Base-by-base conservation (phyloP, 768 basidiomycete genomes). In the Polyporus arcularius region DNA sequence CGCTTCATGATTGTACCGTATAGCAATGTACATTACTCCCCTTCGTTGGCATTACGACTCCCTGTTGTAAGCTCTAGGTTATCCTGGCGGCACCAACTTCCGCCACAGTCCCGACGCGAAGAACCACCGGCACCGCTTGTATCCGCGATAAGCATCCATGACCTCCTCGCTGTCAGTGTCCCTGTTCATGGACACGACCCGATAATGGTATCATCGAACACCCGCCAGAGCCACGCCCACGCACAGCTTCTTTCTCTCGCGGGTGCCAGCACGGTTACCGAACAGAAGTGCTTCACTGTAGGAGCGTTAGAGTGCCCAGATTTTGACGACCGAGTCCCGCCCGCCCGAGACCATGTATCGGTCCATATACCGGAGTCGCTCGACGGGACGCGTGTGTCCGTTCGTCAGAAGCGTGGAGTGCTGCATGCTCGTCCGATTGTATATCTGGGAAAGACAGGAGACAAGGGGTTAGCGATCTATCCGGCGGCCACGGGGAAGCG, bases 361-460 rank as follows among this genome's bases (percentile, higher is more conserved):
- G 74, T 98, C 97, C 88, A 97, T 96, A 76, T 96, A 98, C 50
- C 97, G 85, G 63, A 98, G 78, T 65, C 83, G 84, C 75, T 95
- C 92, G 31, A 88, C 89, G 0, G 96, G 96, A 62, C 85, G 86
- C 16, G 84, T 91, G 73, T 99, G 97, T n/a, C 97, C 97, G 71
- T 98, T 98, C 5, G 90, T 93, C 46, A 82, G 73, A 48, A 99
- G 74, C 30, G 89, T 84, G 11, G 93, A 90, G 61, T 94, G 88
- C 69, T 96, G 91, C 79, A 89, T 87, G 63, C 87, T 93, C 8
- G 94, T 98, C 31, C 97, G 89, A 73, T 98, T 99, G 76, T 95
- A 98, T 39, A 96, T 84, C 94, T 96, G 68, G 0, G 45, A 46
- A 30, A 4, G 28, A n/a, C 49, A 47, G 42, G 35, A 21, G 55